phyloP scores from a whole-genome alignment of 345 rosid species.

The Populus nigra region DNA sequence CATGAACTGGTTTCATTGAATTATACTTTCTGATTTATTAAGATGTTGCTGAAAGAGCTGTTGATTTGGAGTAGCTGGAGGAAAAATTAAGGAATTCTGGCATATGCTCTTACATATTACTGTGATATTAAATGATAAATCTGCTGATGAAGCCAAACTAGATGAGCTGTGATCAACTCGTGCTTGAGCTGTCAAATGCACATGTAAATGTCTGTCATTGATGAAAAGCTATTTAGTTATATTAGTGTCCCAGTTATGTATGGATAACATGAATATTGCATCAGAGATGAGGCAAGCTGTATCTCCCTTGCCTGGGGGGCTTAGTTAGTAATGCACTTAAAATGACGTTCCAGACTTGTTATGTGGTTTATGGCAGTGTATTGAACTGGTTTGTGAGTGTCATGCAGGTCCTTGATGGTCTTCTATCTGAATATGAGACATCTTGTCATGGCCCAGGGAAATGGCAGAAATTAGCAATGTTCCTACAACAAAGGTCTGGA shows the following conservation, averaged over 20 bases:
- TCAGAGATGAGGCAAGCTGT: background rate
- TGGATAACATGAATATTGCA: background rate
- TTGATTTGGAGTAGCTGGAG: background rate
- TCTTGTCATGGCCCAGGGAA: constrained; percentile 83
- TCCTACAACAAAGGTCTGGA: constrained; percentile 87
- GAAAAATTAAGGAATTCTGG: background rate
- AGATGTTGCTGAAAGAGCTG: background rate
- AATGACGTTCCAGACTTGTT: background rate
- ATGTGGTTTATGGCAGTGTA: background rate
- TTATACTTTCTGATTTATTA: background rate
- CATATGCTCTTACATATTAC: background rate
- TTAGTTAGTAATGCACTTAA: background rate
- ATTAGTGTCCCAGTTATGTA: background rate
- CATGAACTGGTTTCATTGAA: background rate
- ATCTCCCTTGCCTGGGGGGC: background rate
- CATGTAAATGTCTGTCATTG: background rate
- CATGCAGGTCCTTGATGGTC: constrained; percentile 75
- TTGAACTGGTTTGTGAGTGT: constrained; percentile 10
- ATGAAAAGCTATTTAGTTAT: background rate
- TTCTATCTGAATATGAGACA: constrained; percentile 70
- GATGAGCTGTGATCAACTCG: background rate
- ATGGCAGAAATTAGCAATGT: constrained; percentile 84
- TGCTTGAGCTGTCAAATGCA: constrained; percentile 5
- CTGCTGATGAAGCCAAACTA: background rate
- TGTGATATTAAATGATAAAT: background rate